phyloP scores from a whole-genome alignment of 1,284 basidiomycete species.

The Ganoderma resinaceum region DNA sequence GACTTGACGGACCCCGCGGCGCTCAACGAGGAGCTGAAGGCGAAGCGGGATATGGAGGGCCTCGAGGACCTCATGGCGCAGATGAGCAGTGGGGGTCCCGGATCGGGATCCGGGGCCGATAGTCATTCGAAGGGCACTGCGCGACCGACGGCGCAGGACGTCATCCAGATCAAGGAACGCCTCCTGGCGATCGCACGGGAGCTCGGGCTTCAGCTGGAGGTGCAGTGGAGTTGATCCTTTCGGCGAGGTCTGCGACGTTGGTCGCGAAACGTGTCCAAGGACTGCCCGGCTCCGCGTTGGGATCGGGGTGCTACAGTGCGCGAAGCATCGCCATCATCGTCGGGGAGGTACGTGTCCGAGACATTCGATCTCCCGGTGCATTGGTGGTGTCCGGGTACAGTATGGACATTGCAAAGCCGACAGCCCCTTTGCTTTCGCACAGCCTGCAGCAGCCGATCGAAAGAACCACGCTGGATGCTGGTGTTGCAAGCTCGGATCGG shows the following conservation, averaged over 20 bases:
- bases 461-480: neutral
- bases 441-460: neutral
- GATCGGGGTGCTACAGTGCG: neutral
- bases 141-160: slow-evolving; percentile 53
- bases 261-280: neutral
- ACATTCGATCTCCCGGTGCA: neutral
- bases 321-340: neutral
- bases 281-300: neutral
- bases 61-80: slow-evolving; percentile 62
- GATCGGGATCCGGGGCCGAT: neutral
- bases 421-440: neutral
- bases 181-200: slow-evolving; percentile 45
- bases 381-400: neutral
- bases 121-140: slow-evolving; percentile 19
- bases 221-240: slow-evolving; percentile 37
- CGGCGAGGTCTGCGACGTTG: neutral
- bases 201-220: slow-evolving; percentile 39
- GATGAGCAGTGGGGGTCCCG: slow-evolving; percentile 39
- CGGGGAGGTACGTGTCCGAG: neutral
- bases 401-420: neutral
- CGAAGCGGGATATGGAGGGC: slow-evolving; percentile 56
- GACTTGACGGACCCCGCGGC: slow-evolving; percentile 31
- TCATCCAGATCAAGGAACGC: slow-evolving; percentile 48
- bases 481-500: neutral
- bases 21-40: slow-evolving; percentile 49